phyloP scores from a whole-genome alignment of 306 rosid genomes.

The Rosa lucieae region DNA sequence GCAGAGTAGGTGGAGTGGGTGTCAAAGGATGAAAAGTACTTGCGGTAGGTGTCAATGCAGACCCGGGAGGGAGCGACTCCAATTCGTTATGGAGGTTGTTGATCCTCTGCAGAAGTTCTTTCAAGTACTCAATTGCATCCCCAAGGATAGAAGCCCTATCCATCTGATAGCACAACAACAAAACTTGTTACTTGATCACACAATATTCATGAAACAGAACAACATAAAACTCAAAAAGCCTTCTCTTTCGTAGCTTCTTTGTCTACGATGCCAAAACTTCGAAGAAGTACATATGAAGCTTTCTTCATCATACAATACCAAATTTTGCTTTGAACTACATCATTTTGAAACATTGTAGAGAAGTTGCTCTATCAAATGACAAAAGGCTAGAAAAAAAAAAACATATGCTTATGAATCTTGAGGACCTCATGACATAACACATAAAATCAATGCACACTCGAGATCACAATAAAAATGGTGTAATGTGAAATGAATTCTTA shows the following conservation, averaged over 20 bases:
- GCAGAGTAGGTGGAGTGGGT: constrained; percentile 75
- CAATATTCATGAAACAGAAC: neutral
- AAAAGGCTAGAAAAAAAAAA: neutral
- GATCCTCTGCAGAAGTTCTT: constrained; percentile 90
- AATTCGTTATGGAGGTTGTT: constrained; percentile 84
- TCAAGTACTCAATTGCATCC: constrained; percentile 95
- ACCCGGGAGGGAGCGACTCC: constrained; percentile 75
- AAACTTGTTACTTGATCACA: constrained; percentile 11
- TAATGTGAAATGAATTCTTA: constrained; percentile 30
- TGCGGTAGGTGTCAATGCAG: constrained; percentile 58
- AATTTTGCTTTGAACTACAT: neutral
- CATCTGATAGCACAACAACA: constrained; percentile 52
- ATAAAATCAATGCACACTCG: neutral
- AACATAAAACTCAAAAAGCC: neutral
- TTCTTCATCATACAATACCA: neutral
- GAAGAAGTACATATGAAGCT: neutral
- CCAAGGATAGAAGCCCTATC: constrained; percentile 98
- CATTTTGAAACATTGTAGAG: neutral
- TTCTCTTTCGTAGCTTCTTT: neutral
- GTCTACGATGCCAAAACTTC: neutral
- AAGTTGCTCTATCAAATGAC: neutral
- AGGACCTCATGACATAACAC: constrained; percentile 10
- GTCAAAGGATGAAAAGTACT: constrained; percentile 73
- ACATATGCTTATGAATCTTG: neutral
- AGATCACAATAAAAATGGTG: neutral